Evolutionary conservation across 2,329 filamentous ascomycete species (phyloP), one percentile per base, ranked within the genome.

Genomic region (Cytospora piceicola): DNA sequence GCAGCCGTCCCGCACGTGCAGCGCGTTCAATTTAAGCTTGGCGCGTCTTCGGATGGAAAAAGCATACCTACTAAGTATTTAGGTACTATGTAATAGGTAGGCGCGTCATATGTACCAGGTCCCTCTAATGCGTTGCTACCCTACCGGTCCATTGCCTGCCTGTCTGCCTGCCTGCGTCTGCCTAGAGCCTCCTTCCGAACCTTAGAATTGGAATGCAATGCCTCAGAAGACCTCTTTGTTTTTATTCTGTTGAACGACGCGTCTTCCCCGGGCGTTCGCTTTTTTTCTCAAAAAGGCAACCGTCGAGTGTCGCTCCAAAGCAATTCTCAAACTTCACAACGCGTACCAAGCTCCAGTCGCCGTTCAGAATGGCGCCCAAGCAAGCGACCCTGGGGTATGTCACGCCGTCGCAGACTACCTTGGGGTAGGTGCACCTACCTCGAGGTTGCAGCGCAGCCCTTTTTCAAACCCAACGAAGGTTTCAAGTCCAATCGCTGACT

Each of bases 341-440:
- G 64, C 59, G 67, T 61, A 60, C 67, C 7, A 39, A 59, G 61
- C 71, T 66, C 57, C 55, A 67, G 52, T 55, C 61, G 30, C 61
- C 66, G 61, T 63, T 71, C 70, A 63, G 53, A 53, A 82, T 83
- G 79, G 80, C 81, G 71, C 80, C 80, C 53, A 93, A 92, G 76
- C 93, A 96, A 80, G 88, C 91, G 73, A 96, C 91, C 68, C 80
- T 96, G 77, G 92, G 92, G 93, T 96, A 95, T 80, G 93, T 94
- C 69, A 89, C 87, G 78, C 80, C 88, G 73, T 83, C 84, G 70
- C 91, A 94, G 82, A 87, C 84, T 75, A 92, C 89, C 72, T 80
- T 94, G 77, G 86, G 89, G 91, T 93, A 87, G 78, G 80, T 79
- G 61, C 29, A 52, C 34, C n/a, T 46, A 46, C 60, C 51, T 53